These are phyloP conservation scores for Ceratocystis diversiconidia DNA, from an alignment of 2,329 filamentous ascomycete genomes.

Conservation along the genomic window DNA sequence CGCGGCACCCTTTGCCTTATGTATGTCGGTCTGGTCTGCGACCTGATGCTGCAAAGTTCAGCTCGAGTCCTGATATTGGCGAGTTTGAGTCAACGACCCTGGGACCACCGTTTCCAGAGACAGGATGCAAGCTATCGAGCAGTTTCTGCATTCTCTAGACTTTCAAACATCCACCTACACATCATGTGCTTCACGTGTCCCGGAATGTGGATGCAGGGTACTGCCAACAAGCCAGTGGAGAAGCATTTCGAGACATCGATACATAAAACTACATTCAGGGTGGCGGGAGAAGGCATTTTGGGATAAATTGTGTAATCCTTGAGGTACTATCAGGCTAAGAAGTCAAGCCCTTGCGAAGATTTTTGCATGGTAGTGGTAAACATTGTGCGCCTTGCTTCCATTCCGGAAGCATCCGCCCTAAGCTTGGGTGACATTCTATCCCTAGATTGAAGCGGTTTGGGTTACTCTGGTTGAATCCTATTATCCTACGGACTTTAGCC, in stretches of 20 bases:
- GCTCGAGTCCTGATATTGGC: no score
- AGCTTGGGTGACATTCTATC: background rate
- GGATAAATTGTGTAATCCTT: background rate
- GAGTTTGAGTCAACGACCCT: background rate
- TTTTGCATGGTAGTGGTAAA: background rate
- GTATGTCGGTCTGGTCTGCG: background rate
- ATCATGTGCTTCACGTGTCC: background rate
- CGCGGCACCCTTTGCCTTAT: slow-evolving; percentile 2
- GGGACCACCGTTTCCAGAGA: background rate
- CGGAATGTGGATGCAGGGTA: background rate
- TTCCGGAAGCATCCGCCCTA: background rate
- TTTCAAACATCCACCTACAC: background rate
- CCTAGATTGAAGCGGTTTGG: background rate
- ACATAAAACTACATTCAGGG: background rate
- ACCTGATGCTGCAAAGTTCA: no score
- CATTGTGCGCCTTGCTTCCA: background rate
- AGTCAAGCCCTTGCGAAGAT: background rate
- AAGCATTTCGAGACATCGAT: background rate
- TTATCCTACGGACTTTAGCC: background rate
- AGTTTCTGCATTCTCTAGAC: background rate
- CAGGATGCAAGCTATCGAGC: background rate
- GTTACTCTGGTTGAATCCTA: background rate
- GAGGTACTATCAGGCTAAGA: background rate
- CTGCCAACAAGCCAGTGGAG: background rate
- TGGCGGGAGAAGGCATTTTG: background rate